Conservation (phyloP, 2,329 filamentous ascomycete genomes). For the Talaromyces rugulosus region DNA sequence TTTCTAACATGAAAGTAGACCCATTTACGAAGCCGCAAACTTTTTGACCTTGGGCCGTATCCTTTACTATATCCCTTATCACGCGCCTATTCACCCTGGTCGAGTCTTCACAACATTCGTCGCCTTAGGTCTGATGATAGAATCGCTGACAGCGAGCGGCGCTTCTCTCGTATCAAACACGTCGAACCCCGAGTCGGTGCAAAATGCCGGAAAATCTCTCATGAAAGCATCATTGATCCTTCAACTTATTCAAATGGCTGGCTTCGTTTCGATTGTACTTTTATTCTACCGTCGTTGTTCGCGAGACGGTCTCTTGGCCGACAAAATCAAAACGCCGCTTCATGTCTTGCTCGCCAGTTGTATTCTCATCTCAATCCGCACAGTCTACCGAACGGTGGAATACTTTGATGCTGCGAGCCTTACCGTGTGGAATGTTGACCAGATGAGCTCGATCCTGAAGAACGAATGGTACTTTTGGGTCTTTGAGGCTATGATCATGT, state of each 20-base stretch:
- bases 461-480: conserved; percentile 60
- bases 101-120: conserved; percentile 58
- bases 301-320: conserved; percentile 36
- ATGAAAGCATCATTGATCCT: conserved; percentile 49
- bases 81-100: conserved; percentile 50
- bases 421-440: conserved; percentile 31
- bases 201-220: conserved; percentile 42
- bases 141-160: conserved; percentile 48
- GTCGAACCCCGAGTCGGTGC: conserved; percentile 28
- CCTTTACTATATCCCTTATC: conserved; percentile 48
- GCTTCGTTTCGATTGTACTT: conserved; percentile 46
- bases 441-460: conserved; percentile 16
- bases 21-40: conserved; percentile 43
- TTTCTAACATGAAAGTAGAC: conserved; percentile 18
- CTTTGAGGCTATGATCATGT: conserved; percentile 54
- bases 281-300: conserved; percentile 44
- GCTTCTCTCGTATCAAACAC: conserved; percentile 44
- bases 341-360: conserved; percentile 40
- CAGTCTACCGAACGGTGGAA: conserved; percentile 52
- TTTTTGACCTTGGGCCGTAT: conserved; percentile 52
- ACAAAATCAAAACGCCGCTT: conserved; percentile 38
- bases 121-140: conserved; percentile 47
- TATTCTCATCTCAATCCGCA: conserved; percentile 40
- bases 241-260: conserved; percentile 47
- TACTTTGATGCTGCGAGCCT: conserved; percentile 36